phyloP scores from a whole-genome alignment of 371 early-diverging fungal genomes.

The Mortierella sp. region DNA sequence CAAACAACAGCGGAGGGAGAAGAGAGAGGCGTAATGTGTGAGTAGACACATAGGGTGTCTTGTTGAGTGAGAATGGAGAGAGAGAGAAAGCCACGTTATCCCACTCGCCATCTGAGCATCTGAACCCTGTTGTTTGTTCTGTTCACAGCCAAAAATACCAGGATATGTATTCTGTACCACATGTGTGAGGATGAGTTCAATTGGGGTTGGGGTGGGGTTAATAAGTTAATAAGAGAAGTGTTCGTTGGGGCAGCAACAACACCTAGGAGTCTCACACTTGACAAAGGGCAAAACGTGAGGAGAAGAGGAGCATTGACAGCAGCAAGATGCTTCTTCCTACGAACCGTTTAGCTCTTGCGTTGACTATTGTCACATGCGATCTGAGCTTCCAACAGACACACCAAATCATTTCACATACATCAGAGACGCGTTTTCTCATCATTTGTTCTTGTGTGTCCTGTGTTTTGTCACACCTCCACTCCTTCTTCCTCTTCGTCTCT shows the following conservation, averaged over 20 bases:
- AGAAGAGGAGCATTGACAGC: too few species aligned
- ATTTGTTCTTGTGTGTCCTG: neutral
- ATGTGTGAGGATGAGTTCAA: neutral
- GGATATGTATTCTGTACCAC: neutral
- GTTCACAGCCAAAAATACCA: neutral
- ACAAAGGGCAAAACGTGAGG: too few species aligned
- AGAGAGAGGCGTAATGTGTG: too few species aligned
- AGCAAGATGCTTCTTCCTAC: too few species aligned
- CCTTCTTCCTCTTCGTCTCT: neutral
- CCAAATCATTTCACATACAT: too few species aligned
- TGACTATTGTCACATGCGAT: neutral
- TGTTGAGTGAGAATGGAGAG: neutral
- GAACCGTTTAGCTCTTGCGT: neutral
- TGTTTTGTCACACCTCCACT: neutral
- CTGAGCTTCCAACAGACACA: neutral
- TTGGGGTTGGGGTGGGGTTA: too few species aligned
- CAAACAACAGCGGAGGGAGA: too few species aligned
- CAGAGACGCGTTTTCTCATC: neutral
- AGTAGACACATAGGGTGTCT: neutral
- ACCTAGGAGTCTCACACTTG: too few species aligned
- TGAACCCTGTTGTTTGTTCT: neutral
- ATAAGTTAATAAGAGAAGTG: too few species aligned
- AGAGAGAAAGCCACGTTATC: neutral
- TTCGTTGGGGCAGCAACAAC: too few species aligned
- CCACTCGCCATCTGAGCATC: conserved; percentile 2